phyloP scores from a whole-genome alignment of 192 early-diverging fungal species.

The Cetraspora pellucida region DNA sequence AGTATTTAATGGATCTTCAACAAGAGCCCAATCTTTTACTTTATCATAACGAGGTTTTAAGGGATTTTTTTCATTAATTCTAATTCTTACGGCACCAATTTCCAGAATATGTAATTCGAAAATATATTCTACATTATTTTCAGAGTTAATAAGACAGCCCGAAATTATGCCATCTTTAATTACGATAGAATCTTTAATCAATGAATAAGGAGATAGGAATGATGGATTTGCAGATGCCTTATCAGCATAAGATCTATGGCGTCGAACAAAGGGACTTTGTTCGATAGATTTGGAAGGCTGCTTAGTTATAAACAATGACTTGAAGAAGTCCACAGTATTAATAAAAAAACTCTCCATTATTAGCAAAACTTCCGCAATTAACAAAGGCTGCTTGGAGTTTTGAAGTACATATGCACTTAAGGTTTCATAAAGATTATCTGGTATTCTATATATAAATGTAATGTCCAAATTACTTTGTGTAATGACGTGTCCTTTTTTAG shows the following conservation, averaged over 20 bases:
- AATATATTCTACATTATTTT: constrained; percentile 43
- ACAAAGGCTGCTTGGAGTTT: too few species aligned
- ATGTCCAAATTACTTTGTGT: too few species aligned
- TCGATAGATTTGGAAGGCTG: constrained; percentile 65
- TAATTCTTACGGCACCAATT: constrained; percentile 59
- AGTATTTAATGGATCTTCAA: constrained; percentile 39
- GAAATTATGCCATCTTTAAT: constrained; percentile 57
- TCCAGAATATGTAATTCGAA: constrained; percentile 60
- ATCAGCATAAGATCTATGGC: constrained; percentile 86
- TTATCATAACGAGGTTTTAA: constrained; percentile 73
- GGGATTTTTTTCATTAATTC: constrained; percentile 67
- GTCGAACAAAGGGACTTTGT: constrained; percentile 83
- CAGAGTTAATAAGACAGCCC: constrained; percentile 59
- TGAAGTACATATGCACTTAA: too few species aligned
- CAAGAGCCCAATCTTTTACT: constrained; percentile 57
- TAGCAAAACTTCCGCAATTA: too few species aligned
- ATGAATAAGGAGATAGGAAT: constrained; percentile 61
- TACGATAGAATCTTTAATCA: constrained; percentile 61
- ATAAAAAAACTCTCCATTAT: too few species aligned
- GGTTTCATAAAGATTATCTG: too few species aligned
- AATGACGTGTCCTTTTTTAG: too few species aligned
- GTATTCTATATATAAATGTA: too few species aligned
- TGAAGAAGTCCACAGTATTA: too few species aligned
- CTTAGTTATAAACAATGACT: too few species aligned
- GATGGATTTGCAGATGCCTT: constrained; percentile 30